Evolutionary conservation across 305 asterid genomes (phyloP), one percentile per base, ranked within the genome.

Genomic region (Rubia balearica): DNA sequence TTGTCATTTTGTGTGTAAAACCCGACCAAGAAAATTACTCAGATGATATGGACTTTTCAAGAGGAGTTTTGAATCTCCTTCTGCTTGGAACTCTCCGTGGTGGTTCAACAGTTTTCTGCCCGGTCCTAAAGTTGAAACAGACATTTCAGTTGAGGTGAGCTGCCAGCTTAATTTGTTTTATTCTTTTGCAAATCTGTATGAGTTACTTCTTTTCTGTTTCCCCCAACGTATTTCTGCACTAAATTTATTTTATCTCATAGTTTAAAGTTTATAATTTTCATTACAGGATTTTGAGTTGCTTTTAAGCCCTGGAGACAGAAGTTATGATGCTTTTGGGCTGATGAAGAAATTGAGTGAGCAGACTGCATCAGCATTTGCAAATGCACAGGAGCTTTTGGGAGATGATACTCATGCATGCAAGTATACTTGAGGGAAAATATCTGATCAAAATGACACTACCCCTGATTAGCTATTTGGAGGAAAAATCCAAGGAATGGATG

Each of bases 321-420:
- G n/a, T n/a, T n/a, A 85, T 53, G 98, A 92, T 76, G 97, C 98
- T 61, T 79, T 90, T 62, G 99, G 96, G 75, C 81, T 95, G 82
- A 92, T 92, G 94, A 89, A 89, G 85, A 96, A 90, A 70, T 79
- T 95, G 81, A 90, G 89, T 45, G 99, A 95, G 83, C 96, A 92
- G 74, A 89, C 93, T 57, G 97, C 99, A 10, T 82, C 86, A 61
- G 87, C 99, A 73, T 90, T 87, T 78, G 98, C 98, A 73, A 87
- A 86, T 74, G 98, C 97, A 71, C 99, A 87, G 76, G 90, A 89
- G 83, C 86, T 88, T 77, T 73, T 92, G 84, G 98, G 97, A 78
- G 84, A 83, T 68, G 96, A 90, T 79, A 92, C 98, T 77, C n/a
- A n/a, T n/a, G n/a, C 97, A 98, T 27, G 89, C 88, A 72, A 80